These are phyloP conservation scores for Lentinula novae-zelandiae DNA, from an alignment of 1,284 basidiomycete genomes.

Conservation along the genomic window DNA sequence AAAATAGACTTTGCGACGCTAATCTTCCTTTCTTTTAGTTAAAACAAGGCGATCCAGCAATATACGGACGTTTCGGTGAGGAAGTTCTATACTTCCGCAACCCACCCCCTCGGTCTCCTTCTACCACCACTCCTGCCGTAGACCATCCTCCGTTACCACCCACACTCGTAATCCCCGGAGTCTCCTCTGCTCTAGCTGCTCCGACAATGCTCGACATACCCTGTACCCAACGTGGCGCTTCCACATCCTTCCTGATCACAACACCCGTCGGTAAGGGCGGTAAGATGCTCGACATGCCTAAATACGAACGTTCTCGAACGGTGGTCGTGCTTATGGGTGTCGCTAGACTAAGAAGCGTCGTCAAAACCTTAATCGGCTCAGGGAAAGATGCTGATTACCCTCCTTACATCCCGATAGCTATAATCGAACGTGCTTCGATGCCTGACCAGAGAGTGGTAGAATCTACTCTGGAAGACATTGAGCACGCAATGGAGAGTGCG, in stretches of 20 bases:
- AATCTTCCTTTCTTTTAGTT: constrained; percentile 42
- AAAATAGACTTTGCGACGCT: neutral
- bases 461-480: constrained; percentile 76
- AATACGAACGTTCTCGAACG: constrained; percentile 81
- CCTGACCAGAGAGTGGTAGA: constrained; percentile 87
- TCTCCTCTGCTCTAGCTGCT: constrained; percentile 85
- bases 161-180: constrained; percentile 83
- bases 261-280: constrained; percentile 92
- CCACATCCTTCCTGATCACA: constrained; percentile 86
- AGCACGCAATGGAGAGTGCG: constrained; percentile 61
- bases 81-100: constrained; percentile 90
- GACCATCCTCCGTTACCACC: constrained; percentile 58
- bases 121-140: neutral
- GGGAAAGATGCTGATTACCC: constrained; percentile 54
- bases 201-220: constrained; percentile 90
- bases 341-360: constrained; percentile 74
- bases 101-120: constrained; percentile 56
- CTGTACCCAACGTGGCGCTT: constrained; percentile 92
- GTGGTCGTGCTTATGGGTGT: constrained; percentile 94
- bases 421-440: constrained; percentile 91
- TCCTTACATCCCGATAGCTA: constrained; percentile 76
- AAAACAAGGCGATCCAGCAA: constrained; percentile 95
- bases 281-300: constrained; percentile 80
- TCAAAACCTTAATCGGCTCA: constrained; percentile 52
- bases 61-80: constrained; percentile 93